Percentiles rank a stretch among this genome's conserved stretches.
Evolutionary conservation across 164 flowering plant genomes (phyloP).

Genomic region (Magnolia sinica): DNA sequence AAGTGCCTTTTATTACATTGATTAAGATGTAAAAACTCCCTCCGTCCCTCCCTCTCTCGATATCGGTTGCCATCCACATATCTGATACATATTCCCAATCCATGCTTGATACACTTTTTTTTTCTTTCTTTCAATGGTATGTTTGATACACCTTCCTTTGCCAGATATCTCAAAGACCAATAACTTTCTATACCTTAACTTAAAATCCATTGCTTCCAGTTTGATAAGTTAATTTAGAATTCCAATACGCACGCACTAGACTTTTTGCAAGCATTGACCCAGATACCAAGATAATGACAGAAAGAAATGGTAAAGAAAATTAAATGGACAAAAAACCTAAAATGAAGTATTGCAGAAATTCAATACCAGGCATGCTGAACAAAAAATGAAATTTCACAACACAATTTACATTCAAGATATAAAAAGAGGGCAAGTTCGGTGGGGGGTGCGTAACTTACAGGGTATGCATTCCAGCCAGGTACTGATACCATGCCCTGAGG

Average conservation of each 20-base stretch:
- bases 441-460: constrained; percentile 45
- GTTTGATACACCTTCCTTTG: not conserved
- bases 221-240: not conserved
- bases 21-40: too few species aligned
- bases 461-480: constrained; percentile 75
- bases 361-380: not conserved
- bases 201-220: not conserved
- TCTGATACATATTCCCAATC: too few species aligned
- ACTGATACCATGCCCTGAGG: constrained; percentile 90
- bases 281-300: not conserved
- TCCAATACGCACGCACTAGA: not conserved
- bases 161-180: not conserved
- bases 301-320: not conserved
- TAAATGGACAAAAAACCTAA: not conserved
- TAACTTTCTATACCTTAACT: not conserved
- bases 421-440: not conserved
- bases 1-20: too few species aligned
- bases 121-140: not conserved
- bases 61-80: too few species aligned
- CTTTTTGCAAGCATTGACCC: not conserved
- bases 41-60: too few species aligned
- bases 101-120: not conserved
- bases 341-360: not conserved
- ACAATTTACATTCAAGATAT: not conserved
- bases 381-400: not conserved